phyloP scores from a whole-genome alignment of 2,329 filamentous ascomycete genomes.

The Parastagonospora avenae region DNA sequence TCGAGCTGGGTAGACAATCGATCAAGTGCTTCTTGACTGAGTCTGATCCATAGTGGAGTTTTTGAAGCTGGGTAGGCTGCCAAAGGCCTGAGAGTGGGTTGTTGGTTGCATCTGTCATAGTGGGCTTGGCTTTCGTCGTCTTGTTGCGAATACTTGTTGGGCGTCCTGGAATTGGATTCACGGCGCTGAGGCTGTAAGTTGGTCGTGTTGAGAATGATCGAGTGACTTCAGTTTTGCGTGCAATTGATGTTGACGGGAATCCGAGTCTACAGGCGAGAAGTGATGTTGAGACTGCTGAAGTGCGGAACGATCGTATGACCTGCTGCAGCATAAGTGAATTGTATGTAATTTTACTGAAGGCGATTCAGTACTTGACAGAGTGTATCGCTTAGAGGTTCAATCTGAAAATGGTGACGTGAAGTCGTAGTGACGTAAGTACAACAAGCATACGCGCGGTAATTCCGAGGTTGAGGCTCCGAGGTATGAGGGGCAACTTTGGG shows the following conservation, averaged over 20 bases:
- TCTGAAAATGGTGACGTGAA: background rate
- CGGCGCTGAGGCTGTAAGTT: background rate
- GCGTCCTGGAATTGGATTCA: background rate
- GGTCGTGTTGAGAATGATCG: background rate
- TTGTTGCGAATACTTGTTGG: slow-evolving; percentile 2
- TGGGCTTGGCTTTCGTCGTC: slow-evolving; percentile 20
- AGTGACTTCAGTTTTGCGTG: background rate
- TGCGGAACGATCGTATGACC: background rate
- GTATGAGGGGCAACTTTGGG: background rate
- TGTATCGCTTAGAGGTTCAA: no score
- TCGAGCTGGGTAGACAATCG: slow-evolving; percentile 49
- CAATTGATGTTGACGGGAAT: no score
- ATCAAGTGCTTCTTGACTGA: slow-evolving; percentile 56
- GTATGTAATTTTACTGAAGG: background rate
- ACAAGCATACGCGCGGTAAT: slow-evolving; percentile 1
- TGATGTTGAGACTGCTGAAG: background rate
- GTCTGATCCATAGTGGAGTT: slow-evolving; percentile 56
- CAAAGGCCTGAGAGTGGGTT: slow-evolving; percentile 56
- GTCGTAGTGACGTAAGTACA: slow-evolving; percentile 13
- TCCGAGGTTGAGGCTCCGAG: slow-evolving; percentile 8
- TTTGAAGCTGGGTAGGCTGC: slow-evolving; percentile 56
- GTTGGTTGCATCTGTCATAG: slow-evolving; percentile 51
- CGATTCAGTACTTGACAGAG: no score
- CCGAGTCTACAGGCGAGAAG: slow-evolving; percentile 8
- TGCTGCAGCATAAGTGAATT: background rate